Percentiles rank a stretch among this genome's conserved stretches.
Conservation (phyloP, 1,139 yeast species). For the Geotrichum histeridarum region DNA sequence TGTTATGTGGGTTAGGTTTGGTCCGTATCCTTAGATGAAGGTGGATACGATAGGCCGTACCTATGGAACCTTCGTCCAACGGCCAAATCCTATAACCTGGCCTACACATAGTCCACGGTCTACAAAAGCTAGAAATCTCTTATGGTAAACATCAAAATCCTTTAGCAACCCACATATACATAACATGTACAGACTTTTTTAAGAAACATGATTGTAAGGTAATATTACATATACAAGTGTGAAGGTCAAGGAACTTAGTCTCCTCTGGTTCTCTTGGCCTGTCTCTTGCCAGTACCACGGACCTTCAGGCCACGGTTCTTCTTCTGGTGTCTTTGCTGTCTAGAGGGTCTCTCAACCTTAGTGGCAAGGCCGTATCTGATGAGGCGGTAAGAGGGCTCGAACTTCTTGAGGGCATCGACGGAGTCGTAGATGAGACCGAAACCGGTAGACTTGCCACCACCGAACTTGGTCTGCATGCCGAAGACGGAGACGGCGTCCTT, state of each 20-base stretch:
- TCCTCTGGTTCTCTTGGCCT: constrained; percentile 56
- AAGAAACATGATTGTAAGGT: constrained; percentile 2
- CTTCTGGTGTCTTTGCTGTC: constrained; percentile 99
- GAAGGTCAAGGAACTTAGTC: constrained; percentile 11
- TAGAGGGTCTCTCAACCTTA: constrained; percentile 94
- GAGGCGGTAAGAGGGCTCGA: constrained; percentile 99
- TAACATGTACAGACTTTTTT: not conserved
- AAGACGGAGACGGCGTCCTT: constrained; percentile 98
- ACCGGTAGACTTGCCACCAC: constrained; percentile 99
- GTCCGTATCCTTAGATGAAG: not conserved
- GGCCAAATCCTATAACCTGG: not conserved
- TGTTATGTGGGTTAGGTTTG: not conserved
- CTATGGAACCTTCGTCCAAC: no score
- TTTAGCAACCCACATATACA: not conserved
- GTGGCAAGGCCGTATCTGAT: constrained; percentile 98
- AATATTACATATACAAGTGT: constrained; percentile 6
- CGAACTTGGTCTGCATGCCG: constrained; percentile 99
- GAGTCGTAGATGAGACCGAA: constrained; percentile 99
- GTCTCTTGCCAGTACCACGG: constrained; percentile 96
- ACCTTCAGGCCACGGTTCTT: constrained; percentile 99
- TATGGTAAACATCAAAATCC: not conserved
- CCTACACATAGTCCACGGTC: not conserved
- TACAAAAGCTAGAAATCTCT: not conserved
- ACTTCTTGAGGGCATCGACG: constrained; percentile 94
- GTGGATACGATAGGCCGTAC: no score